Percentiles rank a stretch among this genome's conserved stretches.
phyloP scores from a whole-genome alignment of 495 filamentous ascomycete genomes.

The Penicillium egyptiacum region DNA sequence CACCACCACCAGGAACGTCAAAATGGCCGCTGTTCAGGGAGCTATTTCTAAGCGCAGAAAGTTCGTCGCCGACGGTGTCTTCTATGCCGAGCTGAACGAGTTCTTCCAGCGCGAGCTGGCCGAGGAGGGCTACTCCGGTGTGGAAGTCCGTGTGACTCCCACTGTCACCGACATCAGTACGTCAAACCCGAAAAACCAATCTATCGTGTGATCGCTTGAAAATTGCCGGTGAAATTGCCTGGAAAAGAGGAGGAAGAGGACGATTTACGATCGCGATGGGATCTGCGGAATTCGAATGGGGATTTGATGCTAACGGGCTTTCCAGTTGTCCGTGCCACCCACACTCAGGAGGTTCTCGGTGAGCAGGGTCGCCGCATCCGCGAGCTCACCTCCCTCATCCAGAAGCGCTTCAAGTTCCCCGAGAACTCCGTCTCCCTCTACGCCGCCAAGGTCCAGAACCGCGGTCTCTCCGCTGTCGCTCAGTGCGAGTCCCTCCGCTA shows the following conservation, averaged over 20 bases:
- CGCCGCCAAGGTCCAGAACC: slow-evolving; percentile 99
- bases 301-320: slow-evolving; percentile 40
- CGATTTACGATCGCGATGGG: slow-evolving; percentile 3
- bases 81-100: slow-evolving; percentile 99
- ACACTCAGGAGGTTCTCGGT: slow-evolving; percentile 99
- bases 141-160: slow-evolving; percentile 98
- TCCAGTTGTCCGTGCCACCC: slow-evolving; percentile 93
- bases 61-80: slow-evolving; percentile 99
- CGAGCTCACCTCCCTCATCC: slow-evolving; percentile 99
- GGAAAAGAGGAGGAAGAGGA: slow-evolving; percentile 14
- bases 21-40: slow-evolving; percentile 67
- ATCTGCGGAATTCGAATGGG: slow-evolving; percentile 16
- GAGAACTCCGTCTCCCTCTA: slow-evolving; percentile 99
- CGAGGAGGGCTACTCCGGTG: slow-evolving; percentile 99
- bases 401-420: slow-evolving; percentile 99
- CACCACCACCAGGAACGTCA: slow-evolving; percentile 45
- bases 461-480: slow-evolving; percentile 97
- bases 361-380: slow-evolving; percentile 99
- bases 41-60: slow-evolving; percentile 96
- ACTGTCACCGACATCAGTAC: slow-evolving; percentile 98
- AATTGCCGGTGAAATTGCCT: slow-evolving; percentile 13
- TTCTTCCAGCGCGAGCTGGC: slow-evolving; percentile 99
- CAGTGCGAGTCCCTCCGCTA: slow-evolving; percentile 99
- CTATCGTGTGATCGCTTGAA: slow-evolving; percentile 13
- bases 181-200: slow-evolving; percentile 33